Percentiles rank a stretch among this genome's conserved stretches.
Evolutionary conservation across 371 early-diverging fungal species (phyloP).

Genomic region (Syncephalastrum contaminatum): DNA sequence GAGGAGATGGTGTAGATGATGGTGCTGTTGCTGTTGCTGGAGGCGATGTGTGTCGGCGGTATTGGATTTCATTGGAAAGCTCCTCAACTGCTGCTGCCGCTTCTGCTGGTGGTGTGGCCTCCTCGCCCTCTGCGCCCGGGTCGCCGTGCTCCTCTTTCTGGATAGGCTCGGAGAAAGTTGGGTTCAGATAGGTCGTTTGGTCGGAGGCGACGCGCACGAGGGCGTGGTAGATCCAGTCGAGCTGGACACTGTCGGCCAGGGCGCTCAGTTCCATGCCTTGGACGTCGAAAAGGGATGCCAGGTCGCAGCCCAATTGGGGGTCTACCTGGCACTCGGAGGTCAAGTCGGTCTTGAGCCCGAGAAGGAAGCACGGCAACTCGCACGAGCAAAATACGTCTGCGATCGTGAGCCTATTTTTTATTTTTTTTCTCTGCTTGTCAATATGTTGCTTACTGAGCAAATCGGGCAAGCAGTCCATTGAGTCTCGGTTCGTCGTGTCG

Average conservation of each 20-base stretch:
- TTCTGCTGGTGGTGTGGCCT: neutral
- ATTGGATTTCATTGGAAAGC: no score
- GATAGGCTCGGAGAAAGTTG: no score
- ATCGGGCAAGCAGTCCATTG: slow-evolving; percentile 30
- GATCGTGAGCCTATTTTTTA: neutral
- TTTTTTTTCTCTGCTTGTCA: neutral
- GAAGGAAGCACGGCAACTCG: slow-evolving; percentile 25
- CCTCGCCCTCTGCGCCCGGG: no score
- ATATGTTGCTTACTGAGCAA: slow-evolving; percentile 26
- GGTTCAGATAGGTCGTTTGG: no score
- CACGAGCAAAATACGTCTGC: slow-evolving; percentile 20
- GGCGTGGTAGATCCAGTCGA: slow-evolving; percentile 16
- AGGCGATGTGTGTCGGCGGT: no score
- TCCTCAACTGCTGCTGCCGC: no score
- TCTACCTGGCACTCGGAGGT: slow-evolving; percentile 15
- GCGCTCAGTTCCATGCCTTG: neutral
- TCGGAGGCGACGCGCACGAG: neutral
- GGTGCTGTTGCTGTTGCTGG: no score
- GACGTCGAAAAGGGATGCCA: slow-evolving; percentile 19
- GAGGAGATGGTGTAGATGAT: no score
- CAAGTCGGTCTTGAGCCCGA: slow-evolving; percentile 32
- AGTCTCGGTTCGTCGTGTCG: slow-evolving; percentile 22
- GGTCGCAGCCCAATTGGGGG: slow-evolving; percentile 17
- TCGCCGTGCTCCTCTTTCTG: no score
- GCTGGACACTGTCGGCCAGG: slow-evolving; percentile 16